Evolutionary conservation across 257 asterid species (phyloP).

Genomic region (Verbascum thapsus): DNA sequence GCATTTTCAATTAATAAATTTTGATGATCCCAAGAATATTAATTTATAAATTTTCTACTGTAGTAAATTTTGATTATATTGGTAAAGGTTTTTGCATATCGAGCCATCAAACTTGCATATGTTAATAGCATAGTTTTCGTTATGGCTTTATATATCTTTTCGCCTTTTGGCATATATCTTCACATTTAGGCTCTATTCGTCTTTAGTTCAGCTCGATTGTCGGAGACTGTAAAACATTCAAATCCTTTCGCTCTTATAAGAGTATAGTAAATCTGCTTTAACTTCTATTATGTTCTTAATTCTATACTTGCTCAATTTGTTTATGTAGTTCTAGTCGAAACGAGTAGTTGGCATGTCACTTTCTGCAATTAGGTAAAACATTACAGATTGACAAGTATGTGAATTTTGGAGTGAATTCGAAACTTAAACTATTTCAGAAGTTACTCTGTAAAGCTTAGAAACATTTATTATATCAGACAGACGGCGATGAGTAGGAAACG

Average conservation of each 20-base stretch:
- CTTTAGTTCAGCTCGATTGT: not conserved
- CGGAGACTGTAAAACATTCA: not conserved
- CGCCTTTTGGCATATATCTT: not conserved
- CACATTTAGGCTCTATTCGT: constrained; percentile 4
- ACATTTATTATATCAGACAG: too few relatives aligned
- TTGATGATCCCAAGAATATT: too few relatives aligned
- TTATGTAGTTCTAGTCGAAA: not conserved
- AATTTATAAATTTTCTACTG: too few relatives aligned
- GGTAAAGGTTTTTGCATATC: not conserved
- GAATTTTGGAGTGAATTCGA: too few relatives aligned
- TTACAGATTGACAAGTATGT: too few relatives aligned
- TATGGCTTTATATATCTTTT: constrained; percentile 1
- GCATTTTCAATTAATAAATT: too few relatives aligned
- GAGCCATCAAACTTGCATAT: constrained; percentile 14
- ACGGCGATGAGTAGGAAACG: too few relatives aligned
- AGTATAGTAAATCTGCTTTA: not conserved
- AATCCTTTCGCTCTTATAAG: not conserved
- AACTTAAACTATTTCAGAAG: too few relatives aligned
- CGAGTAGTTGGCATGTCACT: not conserved
- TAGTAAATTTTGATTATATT: constrained; percentile 27
- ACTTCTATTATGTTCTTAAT: constrained; percentile 15
- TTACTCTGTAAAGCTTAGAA: too few relatives aligned
- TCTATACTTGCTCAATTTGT: not conserved
- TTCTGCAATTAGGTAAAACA: not conserved
- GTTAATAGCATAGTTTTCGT: constrained; percentile 21